Evolutionary conservation across 2,329 filamentous ascomycete genomes (phyloP).

Genomic region (Sarocladiaceae sp.): DNA sequence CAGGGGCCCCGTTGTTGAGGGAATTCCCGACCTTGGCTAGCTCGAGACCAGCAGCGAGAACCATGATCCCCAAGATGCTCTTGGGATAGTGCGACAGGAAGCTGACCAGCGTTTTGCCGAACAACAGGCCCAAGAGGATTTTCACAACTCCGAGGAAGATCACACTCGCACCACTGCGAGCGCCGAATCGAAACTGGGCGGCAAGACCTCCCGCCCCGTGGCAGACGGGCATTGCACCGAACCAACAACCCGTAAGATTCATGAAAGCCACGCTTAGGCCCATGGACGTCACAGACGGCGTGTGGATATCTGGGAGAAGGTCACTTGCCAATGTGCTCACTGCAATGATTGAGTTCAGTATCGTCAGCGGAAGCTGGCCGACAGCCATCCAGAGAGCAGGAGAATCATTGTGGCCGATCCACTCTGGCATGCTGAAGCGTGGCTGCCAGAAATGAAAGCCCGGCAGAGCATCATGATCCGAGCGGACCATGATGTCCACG

Average conservation of each 20-base stretch:
- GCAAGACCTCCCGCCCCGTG: conserved; percentile 89
- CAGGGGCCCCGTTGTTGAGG: conserved; percentile 64
- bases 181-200: conserved; percentile 86
- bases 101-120: conserved; percentile 66
- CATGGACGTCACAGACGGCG: conserved; percentile 68
- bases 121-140: conserved; percentile 65
- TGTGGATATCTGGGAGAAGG: conserved; percentile 61
- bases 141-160: conserved; percentile 74
- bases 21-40: conserved; percentile 79
- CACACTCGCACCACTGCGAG: conserved; percentile 77
- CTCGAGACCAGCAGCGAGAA: conserved; percentile 83
- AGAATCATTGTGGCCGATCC: conserved; percentile 22
- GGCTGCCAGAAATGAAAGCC: conserved; percentile 57
- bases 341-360: conserved; percentile 87
- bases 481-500: conserved; percentile 26
- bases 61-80: conserved; percentile 76
- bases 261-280: conserved; percentile 77
- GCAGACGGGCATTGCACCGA: conserved; percentile 91
- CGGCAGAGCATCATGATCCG: conserved; percentile 34
- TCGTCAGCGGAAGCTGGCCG: conserved; percentile 84
- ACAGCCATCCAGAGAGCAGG: conserved; percentile 56
- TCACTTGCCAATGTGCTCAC: conserved; percentile 74
- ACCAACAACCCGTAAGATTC: conserved; percentile 84
- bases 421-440: conserved; percentile 29
- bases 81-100: conserved; percentile 69